These are phyloP conservation scores for Saksenaea vasiformis DNA, from an alignment of 371 early-diverging fungal species.

Conservation along the genomic window DNA sequence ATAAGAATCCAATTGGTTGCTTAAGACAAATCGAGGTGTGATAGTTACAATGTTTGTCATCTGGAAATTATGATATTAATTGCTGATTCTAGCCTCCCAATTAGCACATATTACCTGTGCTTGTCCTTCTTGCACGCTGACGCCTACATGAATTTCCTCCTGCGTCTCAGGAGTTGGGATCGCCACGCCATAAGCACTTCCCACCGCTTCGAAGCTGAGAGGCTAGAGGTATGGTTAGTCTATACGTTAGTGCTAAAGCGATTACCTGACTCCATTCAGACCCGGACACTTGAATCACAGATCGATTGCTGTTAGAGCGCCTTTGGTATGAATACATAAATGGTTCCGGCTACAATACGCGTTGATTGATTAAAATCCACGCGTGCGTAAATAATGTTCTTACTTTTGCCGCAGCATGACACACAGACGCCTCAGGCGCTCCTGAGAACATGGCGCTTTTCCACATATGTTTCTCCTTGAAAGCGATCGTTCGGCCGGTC, in stretches of 20 bases:
- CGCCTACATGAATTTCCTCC: constrained; percentile 81
- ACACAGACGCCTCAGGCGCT: constrained; percentile 54
- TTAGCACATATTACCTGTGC: constrained; percentile 51
- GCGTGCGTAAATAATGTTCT: background rate
- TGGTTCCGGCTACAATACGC: constrained; percentile 59
- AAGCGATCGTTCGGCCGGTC: constrained; percentile 80
- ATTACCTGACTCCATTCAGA: constrained; percentile 86
- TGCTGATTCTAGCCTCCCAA: background rate
- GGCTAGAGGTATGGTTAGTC: constrained; percentile 46
- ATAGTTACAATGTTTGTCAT: constrained; percentile 88
- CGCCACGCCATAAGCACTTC: constrained; percentile 79
- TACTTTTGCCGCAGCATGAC: constrained; percentile 33
- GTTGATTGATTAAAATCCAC: background rate
- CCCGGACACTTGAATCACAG: constrained; percentile 72
- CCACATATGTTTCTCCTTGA: constrained; percentile 81
- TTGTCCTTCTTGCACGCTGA: constrained; percentile 78
- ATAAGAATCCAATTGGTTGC: constrained; percentile 75
- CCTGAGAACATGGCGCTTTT: constrained; percentile 71
- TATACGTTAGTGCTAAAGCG: background rate
- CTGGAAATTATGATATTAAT: constrained; percentile 39
- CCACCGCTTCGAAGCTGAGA: constrained; percentile 94
- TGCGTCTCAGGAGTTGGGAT: constrained; percentile 57
- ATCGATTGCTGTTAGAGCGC: constrained; percentile 81
- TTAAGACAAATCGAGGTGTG: constrained; percentile 89
- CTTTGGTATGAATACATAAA: constrained; percentile 94